Evolutionary conservation across 768 basidiomycete genomes (phyloP).

Genomic region (Mycena belliarum): DNA sequence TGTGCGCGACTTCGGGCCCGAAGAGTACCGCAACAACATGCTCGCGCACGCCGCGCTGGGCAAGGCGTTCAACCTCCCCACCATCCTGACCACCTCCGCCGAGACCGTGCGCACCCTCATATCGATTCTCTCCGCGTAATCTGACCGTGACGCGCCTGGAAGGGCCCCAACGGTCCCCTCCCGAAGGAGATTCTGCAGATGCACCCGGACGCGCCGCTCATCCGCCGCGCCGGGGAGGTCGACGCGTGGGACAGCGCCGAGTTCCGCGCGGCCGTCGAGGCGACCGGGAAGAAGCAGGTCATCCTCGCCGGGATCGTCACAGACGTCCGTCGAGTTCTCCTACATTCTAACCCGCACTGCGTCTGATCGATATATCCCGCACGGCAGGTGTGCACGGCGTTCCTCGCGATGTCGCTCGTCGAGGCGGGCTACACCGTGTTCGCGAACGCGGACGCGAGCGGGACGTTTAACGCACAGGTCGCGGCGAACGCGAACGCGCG

Average conservation of each 20-base stretch:
- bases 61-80: slow-evolving; percentile 47
- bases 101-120: slow-evolving; percentile 35
- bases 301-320: slow-evolving; percentile 28
- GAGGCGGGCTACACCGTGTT: slow-evolving; percentile 45
- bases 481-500: slow-evolving; percentile 48
- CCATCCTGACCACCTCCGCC: slow-evolving; percentile 45
- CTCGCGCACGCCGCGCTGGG: slow-evolving; percentile 48
- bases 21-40: slow-evolving; percentile 44
- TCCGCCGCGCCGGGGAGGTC: slow-evolving; percentile 41
- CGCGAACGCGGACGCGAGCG: slow-evolving; percentile 49
- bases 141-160: background rate
- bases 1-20: slow-evolving; percentile 40
- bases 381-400: slow-evolving; percentile 50
- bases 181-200: slow-evolving; percentile 45
- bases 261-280: slow-evolving; percentile 45
- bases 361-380: background rate
- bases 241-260: slow-evolving; percentile 54
- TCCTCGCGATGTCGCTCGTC: slow-evolving; percentile 44
- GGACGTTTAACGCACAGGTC: slow-evolving; percentile 39
- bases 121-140: background rate
- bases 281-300: slow-evolving; percentile 48
- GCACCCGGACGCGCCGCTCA: slow-evolving; percentile 45
- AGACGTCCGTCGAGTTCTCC: slow-evolving; percentile 35
- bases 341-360: background rate
- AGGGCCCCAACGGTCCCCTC: slow-evolving; percentile 51